A percentile compares a stretch with the other conserved stretches of the same genome.
Evolutionary conservation across 148 eudicot species (phyloP).

Genomic region (Rhododendron henanense): DNA sequence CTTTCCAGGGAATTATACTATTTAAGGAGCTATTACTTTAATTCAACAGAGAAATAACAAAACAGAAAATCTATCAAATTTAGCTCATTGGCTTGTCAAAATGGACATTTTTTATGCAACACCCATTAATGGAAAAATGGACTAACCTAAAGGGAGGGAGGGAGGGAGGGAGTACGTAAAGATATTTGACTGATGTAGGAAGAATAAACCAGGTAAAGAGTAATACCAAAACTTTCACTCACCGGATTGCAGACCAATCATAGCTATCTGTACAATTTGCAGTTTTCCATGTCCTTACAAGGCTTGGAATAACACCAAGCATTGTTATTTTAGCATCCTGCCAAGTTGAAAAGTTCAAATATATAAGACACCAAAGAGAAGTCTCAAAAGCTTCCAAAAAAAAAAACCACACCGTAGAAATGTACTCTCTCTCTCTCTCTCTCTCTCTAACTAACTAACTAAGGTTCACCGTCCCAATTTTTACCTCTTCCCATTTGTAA

Average conservation of each 20-base stretch:
- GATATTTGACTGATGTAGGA: background rate
- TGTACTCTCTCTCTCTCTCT: background rate
- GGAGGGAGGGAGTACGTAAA: background rate
- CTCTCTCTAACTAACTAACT: background rate
- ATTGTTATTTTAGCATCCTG: conserved; percentile 96
- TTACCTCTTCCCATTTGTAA: background rate
- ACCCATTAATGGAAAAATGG: background rate
- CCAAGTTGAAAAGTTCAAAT: conserved; percentile 1
- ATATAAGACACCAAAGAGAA: conserved; percentile 3
- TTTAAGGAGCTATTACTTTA: background rate
- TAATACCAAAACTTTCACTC: conserved; percentile 9
- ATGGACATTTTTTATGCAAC: background rate
- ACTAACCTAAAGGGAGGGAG: background rate
- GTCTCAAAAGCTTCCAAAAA: background rate
- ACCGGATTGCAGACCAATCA: conserved; percentile 97
- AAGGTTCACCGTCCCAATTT: background rate
- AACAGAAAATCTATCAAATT: background rate
- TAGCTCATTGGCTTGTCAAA: background rate
- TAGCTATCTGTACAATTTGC: conserved; percentile 58
- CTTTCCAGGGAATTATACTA: background rate
- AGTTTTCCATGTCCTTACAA: conserved; percentile 88
- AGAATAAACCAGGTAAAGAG: conserved; percentile 1
- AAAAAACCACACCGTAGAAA: background rate
- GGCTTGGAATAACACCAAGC: conserved; percentile 93
- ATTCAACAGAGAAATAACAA: background rate